Evolutionary conservation across 768 basidiomycete species (phyloP).

Genomic region (Pisolithus albus): DNA sequence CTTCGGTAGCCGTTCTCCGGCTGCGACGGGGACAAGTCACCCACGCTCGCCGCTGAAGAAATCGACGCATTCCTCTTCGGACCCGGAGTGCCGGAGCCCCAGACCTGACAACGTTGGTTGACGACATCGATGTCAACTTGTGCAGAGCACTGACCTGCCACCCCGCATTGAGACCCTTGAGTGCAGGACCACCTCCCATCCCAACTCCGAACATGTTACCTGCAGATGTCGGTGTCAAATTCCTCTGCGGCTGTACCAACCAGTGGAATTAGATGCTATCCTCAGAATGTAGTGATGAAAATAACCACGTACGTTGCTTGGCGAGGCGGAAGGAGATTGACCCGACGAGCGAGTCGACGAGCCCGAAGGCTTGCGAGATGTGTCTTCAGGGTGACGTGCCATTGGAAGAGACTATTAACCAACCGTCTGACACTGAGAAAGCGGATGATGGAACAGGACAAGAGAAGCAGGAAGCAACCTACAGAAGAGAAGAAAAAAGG

Average conservation of each 20-base stretch:
- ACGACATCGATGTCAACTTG: constrained; percentile 1
- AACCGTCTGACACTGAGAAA: constrained; percentile 25
- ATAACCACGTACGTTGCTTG: constrained; percentile 43
- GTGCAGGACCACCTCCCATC: constrained; percentile 38
- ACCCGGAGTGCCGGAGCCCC: constrained; percentile 43
- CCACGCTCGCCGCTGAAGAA: constrained; percentile 50
- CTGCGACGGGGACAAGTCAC: constrained; percentile 41
- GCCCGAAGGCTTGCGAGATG: constrained; percentile 61
- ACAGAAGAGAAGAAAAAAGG: constrained; percentile 21
- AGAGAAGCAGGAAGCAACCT: constrained; percentile 12
- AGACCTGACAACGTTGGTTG: constrained; percentile 39
- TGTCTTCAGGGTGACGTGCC: constrained; percentile 32
- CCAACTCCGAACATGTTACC: constrained; percentile 49
- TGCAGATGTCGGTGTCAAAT: constrained; percentile 35
- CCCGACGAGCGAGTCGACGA: constrained; percentile 60
- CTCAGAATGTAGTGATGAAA: neutral
- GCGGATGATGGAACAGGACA: constrained; percentile 11
- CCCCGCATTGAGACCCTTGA: constrained; percentile 51
- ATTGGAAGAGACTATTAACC: constrained; percentile 18
- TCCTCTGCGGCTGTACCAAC: constrained; percentile 40
- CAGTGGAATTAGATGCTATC: constrained; percentile 7
- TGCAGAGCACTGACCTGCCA: constrained; percentile 51
- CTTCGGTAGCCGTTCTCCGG: constrained; percentile 42
- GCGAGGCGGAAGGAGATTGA: constrained; percentile 57
- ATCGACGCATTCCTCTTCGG: constrained; percentile 56